phyloP scores from a whole-genome alignment of 2,329 filamentous ascomycete species.

The Colletotrichum endophyticum region DNA sequence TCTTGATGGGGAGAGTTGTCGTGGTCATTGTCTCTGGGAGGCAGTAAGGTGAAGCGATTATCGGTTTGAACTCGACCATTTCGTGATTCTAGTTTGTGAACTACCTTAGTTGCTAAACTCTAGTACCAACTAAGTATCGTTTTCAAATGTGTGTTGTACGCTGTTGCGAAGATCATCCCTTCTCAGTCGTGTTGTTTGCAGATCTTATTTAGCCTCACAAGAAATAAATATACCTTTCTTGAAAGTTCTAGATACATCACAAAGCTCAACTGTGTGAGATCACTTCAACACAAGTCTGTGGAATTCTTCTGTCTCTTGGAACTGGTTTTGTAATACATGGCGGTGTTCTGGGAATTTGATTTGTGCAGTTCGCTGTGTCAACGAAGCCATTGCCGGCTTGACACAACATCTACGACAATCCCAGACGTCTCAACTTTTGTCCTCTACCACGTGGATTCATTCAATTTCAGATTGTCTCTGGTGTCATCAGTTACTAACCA shows the following conservation, averaged over 20 bases:
- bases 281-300: rapidly evolving
- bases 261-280: rapidly evolving
- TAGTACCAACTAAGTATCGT: rapidly evolving
- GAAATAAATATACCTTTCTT: background rate
- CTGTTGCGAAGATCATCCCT: background rate
- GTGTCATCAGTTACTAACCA: background rate
- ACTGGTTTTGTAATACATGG: background rate
- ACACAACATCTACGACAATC: background rate
- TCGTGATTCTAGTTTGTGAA: rapidly evolving
- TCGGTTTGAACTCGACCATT: background rate
- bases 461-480: background rate
- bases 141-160: background rate
- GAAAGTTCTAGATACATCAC: no score
- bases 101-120: background rate
- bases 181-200: background rate
- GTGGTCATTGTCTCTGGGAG: background rate
- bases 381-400: background rate
- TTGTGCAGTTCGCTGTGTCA: background rate
- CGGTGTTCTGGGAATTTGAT: background rate
- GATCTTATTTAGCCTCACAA: rapidly evolving
- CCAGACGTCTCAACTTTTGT: background rate
- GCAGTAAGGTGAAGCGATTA: background rate
- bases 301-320: rapidly evolving
- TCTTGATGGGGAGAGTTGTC: background rate
- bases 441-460: background rate